Base-by-base conservation (phyloP, 2,329 filamentous ascomycete species). In the Scopulariopsis brevicaulis region DNA sequence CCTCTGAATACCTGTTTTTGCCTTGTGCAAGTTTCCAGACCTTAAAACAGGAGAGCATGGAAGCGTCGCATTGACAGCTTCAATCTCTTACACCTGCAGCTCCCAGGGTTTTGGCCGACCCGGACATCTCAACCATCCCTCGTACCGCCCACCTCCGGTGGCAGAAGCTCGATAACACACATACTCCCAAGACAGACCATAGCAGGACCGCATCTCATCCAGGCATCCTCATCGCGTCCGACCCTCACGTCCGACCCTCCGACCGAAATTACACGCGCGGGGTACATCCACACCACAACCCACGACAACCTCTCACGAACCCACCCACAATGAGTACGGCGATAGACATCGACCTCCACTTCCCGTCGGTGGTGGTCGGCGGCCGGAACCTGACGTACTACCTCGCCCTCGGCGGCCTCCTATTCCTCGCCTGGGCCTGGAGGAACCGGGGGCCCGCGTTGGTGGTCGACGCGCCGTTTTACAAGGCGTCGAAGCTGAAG, bases 401-500 rank as follows among this genome's bases (percentile, higher is more conserved):
- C 61, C 62, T 71, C 34, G 69, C 71, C n/a, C 62, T 77, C 14
- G 66, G 64, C 14, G 62, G 68, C 15, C 60, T 74, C 24, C 54
- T 76, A 12, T 48, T 76, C 5, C 67, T 67, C 15, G 64, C 69
- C 24, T 78, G 72, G 70, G 46, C 73, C n/a, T 64, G 76, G n/a
- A 68, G 68, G 64, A 60, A 46, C 71, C 70, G 56, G 64, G 65
- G 46, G 63, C 64, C 40, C 61, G 63, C 12, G 56, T 59, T 35
- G n/a, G 50, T 64, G 32, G 67, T 76, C 4, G 67, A 72, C 12
- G 68, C 72, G 4, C 77, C 77, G 0, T 74, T 75, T 54, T 80
- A 77, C 65, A 74, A 76, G 61, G 77, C 76, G 0, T 70, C 74
- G 7, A 75, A 74, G 63, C 68, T 70, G 55, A 78, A 74, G 65